These are phyloP conservation scores for Blakeslea trispora DNA, from an alignment of 371 early-diverging fungal genomes.

Conservation along the genomic window DNA sequence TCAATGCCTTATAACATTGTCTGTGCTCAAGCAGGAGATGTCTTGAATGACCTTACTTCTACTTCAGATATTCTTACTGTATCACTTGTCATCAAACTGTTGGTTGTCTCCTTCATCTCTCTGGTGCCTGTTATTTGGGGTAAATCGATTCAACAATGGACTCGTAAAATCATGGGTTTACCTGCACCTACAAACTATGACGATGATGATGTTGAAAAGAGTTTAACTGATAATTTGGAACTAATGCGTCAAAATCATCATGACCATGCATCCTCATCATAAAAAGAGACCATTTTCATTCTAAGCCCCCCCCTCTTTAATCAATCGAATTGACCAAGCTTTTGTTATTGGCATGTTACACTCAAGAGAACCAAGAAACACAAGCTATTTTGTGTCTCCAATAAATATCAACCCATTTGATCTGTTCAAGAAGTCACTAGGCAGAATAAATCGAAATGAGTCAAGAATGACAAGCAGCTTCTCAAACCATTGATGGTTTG, in stretches of 20 bases:
- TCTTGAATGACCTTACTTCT: conserved; percentile 46
- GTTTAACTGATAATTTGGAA: conserved; percentile 5
- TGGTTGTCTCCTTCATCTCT: conserved; percentile 46
- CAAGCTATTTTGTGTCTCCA: too few relatives aligned
- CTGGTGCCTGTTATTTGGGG: conserved; percentile 53
- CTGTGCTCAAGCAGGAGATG: conserved; percentile 51
- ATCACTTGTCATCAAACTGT: conserved; percentile 40
- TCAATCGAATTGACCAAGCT: too few relatives aligned
- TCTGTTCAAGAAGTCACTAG: too few relatives aligned
- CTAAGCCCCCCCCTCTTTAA: conserved; percentile 1
- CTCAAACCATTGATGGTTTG: too few relatives aligned
- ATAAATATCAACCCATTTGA: too few relatives aligned
- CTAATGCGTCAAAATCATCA: background rate
- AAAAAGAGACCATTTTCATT: background rate
- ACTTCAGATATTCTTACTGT: conserved; percentile 51
- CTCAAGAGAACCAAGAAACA: too few relatives aligned
- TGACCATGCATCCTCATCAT: background rate
- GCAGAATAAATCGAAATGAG: too few relatives aligned
- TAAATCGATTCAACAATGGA: conserved; percentile 34
- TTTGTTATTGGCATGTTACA: too few relatives aligned
- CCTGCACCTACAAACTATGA: too few relatives aligned
- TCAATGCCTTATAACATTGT: conserved; percentile 53
- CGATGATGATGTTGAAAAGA: conserved; percentile 29
- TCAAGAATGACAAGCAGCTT: too few relatives aligned
- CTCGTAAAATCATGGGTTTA: conserved; percentile 19